Evolutionary conservation across 2,329 filamentous ascomycete genomes (phyloP), one percentile per base, ranked within the genome.

Genomic region (Pseudovirgaria hyperparasitica): DNA sequence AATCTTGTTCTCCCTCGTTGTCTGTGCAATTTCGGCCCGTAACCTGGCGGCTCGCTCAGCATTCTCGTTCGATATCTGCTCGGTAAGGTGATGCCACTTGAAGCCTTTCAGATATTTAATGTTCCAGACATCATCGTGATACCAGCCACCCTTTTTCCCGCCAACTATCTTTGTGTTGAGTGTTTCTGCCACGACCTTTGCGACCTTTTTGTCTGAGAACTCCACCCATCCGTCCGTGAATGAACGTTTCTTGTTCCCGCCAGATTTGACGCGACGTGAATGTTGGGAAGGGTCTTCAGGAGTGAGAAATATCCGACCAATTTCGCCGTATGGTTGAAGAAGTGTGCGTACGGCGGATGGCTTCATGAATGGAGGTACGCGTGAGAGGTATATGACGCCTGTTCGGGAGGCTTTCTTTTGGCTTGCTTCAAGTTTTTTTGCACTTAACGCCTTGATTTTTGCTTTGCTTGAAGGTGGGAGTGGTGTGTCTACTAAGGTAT

Each of bases 171-270:
- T 70, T 22, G 78, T 77, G 46, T 92, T 92, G 26, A 92, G 62
- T 15, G 79, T 65, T 39, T 82, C 77, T 26, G 75, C 80, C 0
- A 72, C 76, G n/a, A 70, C 61, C 50, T 86, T 84, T 19, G 82
- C 82, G 35, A 86, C 75, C 36, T 67, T 66, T 54, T 90, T 90
- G 35, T 67, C 65, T 19, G 72, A 53, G 43, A 87, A 92, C 51
- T 92, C 84, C 16, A 90, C 72, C 82, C 82, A 92, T 23, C 82
- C 84, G 52, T 92, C 84, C 4, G 72, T 76, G 55, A 74, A 90
- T n/a, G 70, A 70, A 33, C 74, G 70, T 54, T 85, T 84, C 59
- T 85, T 85, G 58, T 87, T 90, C 32, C 82, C 82, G 26, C 84
- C 82, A 26, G 65, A 67, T 29, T 69, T 67, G 9, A 85, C 65